phyloP scores from a whole-genome alignment of 805 yeast species.

The Kuraishia ogatae region DNA sequence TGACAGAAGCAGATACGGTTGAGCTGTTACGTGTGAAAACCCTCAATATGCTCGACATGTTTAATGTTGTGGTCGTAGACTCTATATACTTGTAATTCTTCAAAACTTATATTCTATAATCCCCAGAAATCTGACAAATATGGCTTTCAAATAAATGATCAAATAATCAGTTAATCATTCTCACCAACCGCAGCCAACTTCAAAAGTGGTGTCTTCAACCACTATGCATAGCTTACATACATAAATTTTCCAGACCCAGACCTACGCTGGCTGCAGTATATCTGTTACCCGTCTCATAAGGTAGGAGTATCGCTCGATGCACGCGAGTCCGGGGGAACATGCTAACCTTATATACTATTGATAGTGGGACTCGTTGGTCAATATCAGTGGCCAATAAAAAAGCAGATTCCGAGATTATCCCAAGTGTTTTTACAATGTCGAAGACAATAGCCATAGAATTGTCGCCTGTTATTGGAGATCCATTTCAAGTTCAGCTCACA shows the following conservation, averaged over 20 bases:
- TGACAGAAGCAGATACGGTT: background rate
- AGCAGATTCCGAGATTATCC: background rate
- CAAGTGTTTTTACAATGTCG: background rate
- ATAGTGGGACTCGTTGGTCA: no score
- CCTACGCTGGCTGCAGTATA: background rate
- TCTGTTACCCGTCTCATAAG: background rate
- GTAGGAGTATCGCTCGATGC: background rate
- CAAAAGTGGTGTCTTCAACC: background rate
- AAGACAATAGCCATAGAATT: background rate
- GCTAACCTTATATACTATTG: background rate
- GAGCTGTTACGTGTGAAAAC: background rate
- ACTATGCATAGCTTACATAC: background rate
- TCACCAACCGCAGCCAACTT: background rate
- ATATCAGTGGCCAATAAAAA: no score
- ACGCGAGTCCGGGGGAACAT: background rate
- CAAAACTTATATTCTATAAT: no score
- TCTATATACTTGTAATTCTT: no score
- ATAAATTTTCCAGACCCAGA: background rate
- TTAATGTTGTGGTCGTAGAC: background rate
- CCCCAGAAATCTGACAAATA: no score
- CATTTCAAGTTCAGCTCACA: conserved; percentile 2
- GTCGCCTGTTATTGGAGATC: conserved; percentile 2
- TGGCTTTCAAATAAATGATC: no score
- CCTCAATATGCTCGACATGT: background rate
- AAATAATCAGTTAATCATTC: background rate